A percentile compares a stretch with the other conserved stretches of the same genome.
Evolutionary conservation across 1,284 basidiomycete genomes (phyloP).

Genomic region (Fomitopsis palustris): DNA sequence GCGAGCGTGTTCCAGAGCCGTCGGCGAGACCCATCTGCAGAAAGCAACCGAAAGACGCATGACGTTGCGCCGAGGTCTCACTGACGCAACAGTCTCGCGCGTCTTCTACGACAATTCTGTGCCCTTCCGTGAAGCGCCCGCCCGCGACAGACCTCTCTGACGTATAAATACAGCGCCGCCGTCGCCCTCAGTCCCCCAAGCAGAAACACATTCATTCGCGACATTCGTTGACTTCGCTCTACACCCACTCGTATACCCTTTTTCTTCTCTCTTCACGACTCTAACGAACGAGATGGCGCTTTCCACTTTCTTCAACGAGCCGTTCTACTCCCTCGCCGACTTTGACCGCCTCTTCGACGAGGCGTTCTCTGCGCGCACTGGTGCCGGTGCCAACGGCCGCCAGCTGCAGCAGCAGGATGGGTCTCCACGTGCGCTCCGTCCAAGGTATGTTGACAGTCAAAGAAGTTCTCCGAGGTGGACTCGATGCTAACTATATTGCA

Average conservation of each 20-base stretch:
- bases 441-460: too few relatives aligned
- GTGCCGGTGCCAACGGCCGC: not conserved
- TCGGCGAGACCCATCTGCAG: too few relatives aligned
- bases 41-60: not conserved
- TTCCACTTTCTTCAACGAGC: conserved; percentile 39
- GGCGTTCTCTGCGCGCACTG: conserved; percentile 30
- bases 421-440: conserved; percentile 17
- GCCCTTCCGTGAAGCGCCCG: not conserved
- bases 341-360: conserved; percentile 50
- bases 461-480: too few relatives aligned
- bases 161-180: not conserved
- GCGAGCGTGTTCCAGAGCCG: too few relatives aligned
- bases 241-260: not conserved
- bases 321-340: conserved; percentile 38
- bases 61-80: not conserved
- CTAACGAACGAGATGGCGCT: conserved; percentile 20
- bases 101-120: not conserved
- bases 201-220: not conserved
- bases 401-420: conserved; percentile 11
- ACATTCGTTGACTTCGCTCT: not conserved
- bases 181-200: not conserved
- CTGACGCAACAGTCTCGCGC: not conserved
- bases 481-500: too few relatives aligned
- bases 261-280: not conserved
- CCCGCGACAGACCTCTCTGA: not conserved